Evolutionary conservation across 768 basidiomycete genomes (phyloP).

Genomic region (Boletellus sp.): DNA sequence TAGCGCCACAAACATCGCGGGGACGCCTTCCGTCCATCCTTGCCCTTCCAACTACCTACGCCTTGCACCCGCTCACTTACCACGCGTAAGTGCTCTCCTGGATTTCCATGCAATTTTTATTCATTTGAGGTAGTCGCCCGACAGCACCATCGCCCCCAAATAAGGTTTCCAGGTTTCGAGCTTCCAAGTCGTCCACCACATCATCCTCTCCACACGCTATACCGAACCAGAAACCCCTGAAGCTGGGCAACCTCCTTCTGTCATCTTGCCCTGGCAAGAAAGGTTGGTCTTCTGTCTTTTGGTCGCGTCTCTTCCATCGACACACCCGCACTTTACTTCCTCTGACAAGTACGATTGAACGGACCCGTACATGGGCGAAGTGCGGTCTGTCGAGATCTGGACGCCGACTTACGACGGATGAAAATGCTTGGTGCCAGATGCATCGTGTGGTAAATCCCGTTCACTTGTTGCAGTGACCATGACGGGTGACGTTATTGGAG

Average conservation of each 20-base stretch:
- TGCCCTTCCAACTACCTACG: constrained; percentile 8
- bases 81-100: constrained; percentile 12
- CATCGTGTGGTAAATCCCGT: constrained; percentile 63
- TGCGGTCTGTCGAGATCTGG: constrained; percentile 79
- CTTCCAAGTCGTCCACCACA: constrained; percentile 6
- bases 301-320: neutral
- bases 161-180: constrained; percentile 12
- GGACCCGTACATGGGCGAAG: constrained; percentile 77
- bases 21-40: constrained; percentile 9
- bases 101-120: neutral
- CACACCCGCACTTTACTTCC: neutral
- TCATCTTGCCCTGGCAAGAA: constrained; percentile 97
- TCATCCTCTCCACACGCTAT: constrained; percentile 4
- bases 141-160: constrained; percentile 17
- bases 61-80: constrained; percentile 14
- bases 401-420: constrained; percentile 73
- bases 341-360: constrained; percentile 54
- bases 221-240: constrained; percentile 21
- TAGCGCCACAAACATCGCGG: constrained; percentile 1
- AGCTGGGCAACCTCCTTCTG: constrained; percentile 81
- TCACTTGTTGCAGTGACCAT: neutral
- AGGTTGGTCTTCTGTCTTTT: constrained; percentile 39
- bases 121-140: constrained; percentile 13
- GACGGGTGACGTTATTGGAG: constrained; percentile 34
- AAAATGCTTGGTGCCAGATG: constrained; percentile 70